Evolutionary conservation across 2,329 filamentous ascomycete species (phyloP).

Genomic region (Xylariaceae sp.): DNA sequence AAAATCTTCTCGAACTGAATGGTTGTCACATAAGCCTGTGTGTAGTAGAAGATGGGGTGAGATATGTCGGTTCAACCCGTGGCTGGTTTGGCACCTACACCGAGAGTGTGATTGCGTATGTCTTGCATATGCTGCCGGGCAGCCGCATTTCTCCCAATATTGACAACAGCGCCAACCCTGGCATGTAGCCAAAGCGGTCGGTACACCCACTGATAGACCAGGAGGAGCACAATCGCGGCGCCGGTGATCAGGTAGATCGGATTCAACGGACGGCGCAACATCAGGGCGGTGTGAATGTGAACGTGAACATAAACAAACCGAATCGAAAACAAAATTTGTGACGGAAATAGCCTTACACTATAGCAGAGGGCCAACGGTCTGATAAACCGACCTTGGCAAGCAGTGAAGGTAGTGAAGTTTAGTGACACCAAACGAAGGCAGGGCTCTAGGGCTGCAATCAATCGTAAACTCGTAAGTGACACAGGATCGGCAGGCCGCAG

Average conservation of each 20-base stretch:
- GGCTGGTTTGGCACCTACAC: background rate
- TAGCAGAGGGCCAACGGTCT: too few relatives aligned
- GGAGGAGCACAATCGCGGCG: background rate
- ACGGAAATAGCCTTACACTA: too few relatives aligned
- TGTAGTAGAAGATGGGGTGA: background rate
- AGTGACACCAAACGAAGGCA: too few relatives aligned
- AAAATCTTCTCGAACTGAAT: constrained; percentile 48
- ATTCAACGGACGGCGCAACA: constrained; percentile 1
- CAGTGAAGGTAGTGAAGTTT: too few relatives aligned
- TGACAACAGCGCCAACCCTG: too few relatives aligned
- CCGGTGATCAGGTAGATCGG: background rate
- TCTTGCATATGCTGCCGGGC: background rate
- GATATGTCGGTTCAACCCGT: too few relatives aligned
- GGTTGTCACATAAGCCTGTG: background rate
- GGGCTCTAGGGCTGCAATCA: too few relatives aligned
- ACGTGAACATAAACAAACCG: background rate
- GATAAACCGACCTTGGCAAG: too few relatives aligned
- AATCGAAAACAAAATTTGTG: too few relatives aligned
- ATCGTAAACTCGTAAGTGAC: too few relatives aligned
- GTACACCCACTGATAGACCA: constrained; percentile 1
- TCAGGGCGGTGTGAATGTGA: background rate
- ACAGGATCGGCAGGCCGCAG: too few relatives aligned
- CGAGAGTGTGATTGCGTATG: background rate
- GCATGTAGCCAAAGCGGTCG: background rate
- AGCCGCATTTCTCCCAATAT: background rate